Percentiles rank a stretch among this genome's conserved stretches.
These are phyloP conservation scores for Cenchrus americanus DNA, from an alignment of 176 grass and related monocot genomes.

Conservation along the genomic window DNA sequence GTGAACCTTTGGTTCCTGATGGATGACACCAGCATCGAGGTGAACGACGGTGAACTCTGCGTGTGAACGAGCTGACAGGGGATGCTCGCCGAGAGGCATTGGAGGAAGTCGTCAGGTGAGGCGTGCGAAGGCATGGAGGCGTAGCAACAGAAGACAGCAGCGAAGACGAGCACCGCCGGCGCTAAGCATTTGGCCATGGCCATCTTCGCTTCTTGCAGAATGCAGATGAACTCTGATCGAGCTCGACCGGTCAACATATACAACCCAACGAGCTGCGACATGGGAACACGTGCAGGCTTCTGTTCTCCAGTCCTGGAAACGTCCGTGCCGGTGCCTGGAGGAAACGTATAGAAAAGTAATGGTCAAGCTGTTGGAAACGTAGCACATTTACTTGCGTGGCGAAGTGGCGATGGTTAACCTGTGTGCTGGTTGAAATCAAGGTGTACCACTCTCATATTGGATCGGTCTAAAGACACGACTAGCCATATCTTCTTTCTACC, in stretches of 20 bases:
- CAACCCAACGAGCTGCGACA: not conserved
- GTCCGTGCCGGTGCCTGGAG: not conserved
- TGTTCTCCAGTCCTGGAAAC: not conserved
- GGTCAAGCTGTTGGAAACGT: not conserved
- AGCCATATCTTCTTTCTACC: not conserved
- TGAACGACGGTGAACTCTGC: slow-evolving; percentile 23
- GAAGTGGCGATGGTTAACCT: not conserved
- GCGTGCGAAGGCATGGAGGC: not conserved
- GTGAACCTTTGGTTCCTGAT: slow-evolving; percentile 45
- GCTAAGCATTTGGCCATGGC: not conserved
- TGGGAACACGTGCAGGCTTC: not conserved
- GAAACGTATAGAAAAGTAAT: not conserved
- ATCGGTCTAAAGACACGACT: not conserved
- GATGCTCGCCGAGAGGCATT: slow-evolving; percentile 31
- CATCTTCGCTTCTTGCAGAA: not conserved
- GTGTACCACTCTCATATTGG: not conserved
- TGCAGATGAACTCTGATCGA: not conserved
- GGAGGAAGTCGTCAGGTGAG: slow-evolving; percentile 20
- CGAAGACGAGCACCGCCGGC: not conserved
- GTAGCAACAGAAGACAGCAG: not conserved
- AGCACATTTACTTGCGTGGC: not conserved
- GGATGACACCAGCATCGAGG: slow-evolving; percentile 38
- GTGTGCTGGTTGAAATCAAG: slow-evolving; percentile 3
- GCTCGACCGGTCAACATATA: not conserved
- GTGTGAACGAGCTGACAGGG: slow-evolving; percentile 21